These are phyloP conservation scores for Ascodesmis nigricans DNA, from an alignment of 495 filamentous ascomycete genomes.

Conservation along the genomic window DNA sequence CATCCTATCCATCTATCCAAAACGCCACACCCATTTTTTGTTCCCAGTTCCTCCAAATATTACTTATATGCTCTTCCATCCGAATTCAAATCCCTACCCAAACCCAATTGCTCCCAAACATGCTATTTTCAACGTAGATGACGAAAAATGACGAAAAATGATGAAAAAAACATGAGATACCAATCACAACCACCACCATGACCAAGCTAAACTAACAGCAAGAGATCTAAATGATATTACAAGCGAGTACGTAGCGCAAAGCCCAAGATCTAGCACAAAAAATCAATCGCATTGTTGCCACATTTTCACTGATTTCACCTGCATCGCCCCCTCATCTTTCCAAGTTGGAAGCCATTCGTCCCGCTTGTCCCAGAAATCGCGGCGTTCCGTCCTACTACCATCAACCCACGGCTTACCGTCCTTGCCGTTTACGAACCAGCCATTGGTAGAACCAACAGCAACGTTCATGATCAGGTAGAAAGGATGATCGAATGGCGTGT, in stretches of 20 bases:
- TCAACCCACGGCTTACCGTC: slow-evolving; percentile 66
- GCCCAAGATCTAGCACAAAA: slow-evolving; percentile 1
- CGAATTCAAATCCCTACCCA: too few relatives aligned
- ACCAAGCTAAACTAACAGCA: slow-evolving; percentile 3
- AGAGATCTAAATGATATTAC: not conserved
- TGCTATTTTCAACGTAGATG: too few relatives aligned
- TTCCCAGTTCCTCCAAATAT: too few relatives aligned
- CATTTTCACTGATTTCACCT: slow-evolving; percentile 54
- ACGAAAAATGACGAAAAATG: slow-evolving; percentile 1
- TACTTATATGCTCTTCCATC: too few relatives aligned
- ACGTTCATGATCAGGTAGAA: slow-evolving; percentile 72
- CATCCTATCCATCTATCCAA: too few relatives aligned
- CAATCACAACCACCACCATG: not conserved
- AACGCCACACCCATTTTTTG: too few relatives aligned
- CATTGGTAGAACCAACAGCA: slow-evolving; percentile 63
- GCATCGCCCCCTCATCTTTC: slow-evolving; percentile 41
- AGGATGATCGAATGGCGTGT: slow-evolving; percentile 57
- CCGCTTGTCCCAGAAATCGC: slow-evolving; percentile 50
- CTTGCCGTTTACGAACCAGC: slow-evolving; percentile 55
- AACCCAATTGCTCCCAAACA: too few relatives aligned
- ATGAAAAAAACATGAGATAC: not conserved
- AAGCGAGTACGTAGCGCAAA: not conserved
- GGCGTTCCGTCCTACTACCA: slow-evolving; percentile 35
- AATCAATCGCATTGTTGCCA: slow-evolving; percentile 44
- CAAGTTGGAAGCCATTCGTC: slow-evolving; percentile 56